phyloP scores from a whole-genome alignment of 2,329 filamentous ascomycete genomes.

The Alternaria brassicae region DNA sequence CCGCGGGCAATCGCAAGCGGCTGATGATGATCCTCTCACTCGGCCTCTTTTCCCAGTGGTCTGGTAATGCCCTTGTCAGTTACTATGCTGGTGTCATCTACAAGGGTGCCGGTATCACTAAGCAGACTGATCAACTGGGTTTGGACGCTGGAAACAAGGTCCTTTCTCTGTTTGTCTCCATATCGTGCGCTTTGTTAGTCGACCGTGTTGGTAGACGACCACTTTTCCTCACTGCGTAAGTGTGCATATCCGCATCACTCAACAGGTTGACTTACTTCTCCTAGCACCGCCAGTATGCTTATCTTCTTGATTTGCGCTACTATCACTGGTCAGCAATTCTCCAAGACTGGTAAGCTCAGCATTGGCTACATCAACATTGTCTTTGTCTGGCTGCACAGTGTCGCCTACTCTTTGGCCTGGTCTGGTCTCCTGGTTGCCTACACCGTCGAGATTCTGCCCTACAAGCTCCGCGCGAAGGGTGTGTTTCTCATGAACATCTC shows the following conservation, averaged over 20 bases:
- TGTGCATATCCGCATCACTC: not conserved
- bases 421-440: conserved; percentile 63
- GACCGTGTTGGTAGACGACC: conserved; percentile 59
- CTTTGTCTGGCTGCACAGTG: conserved; percentile 56
- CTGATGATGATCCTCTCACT: conserved; percentile 68
- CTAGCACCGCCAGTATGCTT: not conserved
- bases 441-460: conserved; percentile 55
- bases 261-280: not conserved
- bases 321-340: conserved; percentile 55
- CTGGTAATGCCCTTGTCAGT: conserved; percentile 71
- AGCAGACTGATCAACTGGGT: conserved; percentile 47
- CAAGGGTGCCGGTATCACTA: conserved; percentile 65
- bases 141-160: conserved; percentile 65
- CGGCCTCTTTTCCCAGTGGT: conserved; percentile 72
- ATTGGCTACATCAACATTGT: conserved; percentile 53
- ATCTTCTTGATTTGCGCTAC: not conserved
- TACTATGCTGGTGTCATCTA: conserved; percentile 72
- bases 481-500: conserved; percentile 64
- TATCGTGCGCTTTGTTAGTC: conserved; percentile 63
- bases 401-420: conserved; percentile 53
- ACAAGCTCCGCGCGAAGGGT: conserved; percentile 55
- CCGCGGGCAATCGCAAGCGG: conserved; percentile 69
- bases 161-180: conserved; percentile 65
- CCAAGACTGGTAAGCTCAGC: conserved; percentile 42
- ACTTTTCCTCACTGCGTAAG: conserved; percentile 36